Conservation (phyloP, 352 stramenopile genomes). For the Hyaloperonospora brassicae region DNA sequence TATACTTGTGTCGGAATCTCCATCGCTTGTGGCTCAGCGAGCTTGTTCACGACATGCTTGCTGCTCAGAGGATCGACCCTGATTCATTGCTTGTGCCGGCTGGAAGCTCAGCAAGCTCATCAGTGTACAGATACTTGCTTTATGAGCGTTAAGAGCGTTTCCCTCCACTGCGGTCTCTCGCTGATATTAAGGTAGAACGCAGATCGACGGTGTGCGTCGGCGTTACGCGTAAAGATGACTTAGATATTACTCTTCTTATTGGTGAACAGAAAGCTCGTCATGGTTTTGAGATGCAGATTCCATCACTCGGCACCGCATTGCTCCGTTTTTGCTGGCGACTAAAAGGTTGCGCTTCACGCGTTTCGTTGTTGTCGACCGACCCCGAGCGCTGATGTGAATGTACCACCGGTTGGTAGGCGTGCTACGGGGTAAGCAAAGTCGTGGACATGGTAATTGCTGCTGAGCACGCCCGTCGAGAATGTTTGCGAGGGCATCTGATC, state of each 20-base stretch:
- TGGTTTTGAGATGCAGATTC: slow-evolving; percentile 24
- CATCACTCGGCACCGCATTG: slow-evolving; percentile 50
- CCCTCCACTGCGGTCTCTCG: slow-evolving; percentile 11
- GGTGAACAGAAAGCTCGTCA: slow-evolving; percentile 24
- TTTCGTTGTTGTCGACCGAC: slow-evolving; percentile 47
- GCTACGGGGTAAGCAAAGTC: slow-evolving; percentile 45
- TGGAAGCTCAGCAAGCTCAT: too few relatives aligned
- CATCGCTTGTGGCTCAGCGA: too few relatives aligned
- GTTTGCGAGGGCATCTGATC: slow-evolving; percentile 39
- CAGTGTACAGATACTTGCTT: too few relatives aligned
- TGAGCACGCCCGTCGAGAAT: slow-evolving; percentile 40
- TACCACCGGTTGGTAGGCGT: slow-evolving; percentile 42
- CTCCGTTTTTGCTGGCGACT: slow-evolving; percentile 46
- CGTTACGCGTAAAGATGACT: slow-evolving; percentile 64
- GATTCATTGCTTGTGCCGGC: too few relatives aligned
- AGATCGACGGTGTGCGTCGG: slow-evolving; percentile 13
- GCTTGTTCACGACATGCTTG: too few relatives aligned
- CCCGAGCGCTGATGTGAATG: slow-evolving; percentile 22
- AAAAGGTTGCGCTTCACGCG: slow-evolving; percentile 20
- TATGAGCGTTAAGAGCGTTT: slow-evolving; percentile 28
- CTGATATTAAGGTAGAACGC: background rate
- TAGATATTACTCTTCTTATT: slow-evolving; percentile 56
- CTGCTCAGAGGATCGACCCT: too few relatives aligned
- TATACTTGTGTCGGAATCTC: too few relatives aligned
- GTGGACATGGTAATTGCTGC: slow-evolving; percentile 59